These are phyloP conservation scores for Phlegmacium glaucopus DNA, from an alignment of 768 basidiomycete genomes.

Conservation along the genomic window DNA sequence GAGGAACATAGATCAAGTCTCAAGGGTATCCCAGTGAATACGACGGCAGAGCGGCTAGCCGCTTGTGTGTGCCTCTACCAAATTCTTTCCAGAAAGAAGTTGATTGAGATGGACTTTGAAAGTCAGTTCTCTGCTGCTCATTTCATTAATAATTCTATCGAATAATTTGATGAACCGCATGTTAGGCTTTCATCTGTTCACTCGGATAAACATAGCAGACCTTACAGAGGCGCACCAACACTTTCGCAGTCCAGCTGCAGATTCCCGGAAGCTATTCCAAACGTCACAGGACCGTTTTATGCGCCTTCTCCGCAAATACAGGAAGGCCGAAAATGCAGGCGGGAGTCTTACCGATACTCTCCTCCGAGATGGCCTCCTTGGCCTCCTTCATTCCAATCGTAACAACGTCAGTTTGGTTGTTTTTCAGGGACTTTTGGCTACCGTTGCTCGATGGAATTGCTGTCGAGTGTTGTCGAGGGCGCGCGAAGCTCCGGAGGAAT, in stretches of 20 bases:
- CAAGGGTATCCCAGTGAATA: background rate
- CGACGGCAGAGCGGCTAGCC: constrained; percentile 6
- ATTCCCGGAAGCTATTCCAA: constrained; percentile 4
- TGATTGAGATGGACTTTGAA: constrained; percentile 5
- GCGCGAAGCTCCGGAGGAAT: background rate
- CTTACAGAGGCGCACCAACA: constrained; percentile 4
- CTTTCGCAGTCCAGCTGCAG: constrained; percentile 7
- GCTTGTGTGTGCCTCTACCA: constrained; percentile 3
- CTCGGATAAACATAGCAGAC: background rate
- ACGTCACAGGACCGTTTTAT: constrained; percentile 11
- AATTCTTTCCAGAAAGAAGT: constrained; percentile 1
- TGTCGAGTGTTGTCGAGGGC: background rate
- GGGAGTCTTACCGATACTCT: background rate
- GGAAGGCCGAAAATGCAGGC: background rate
- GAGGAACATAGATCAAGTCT: background rate
- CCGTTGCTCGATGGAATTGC: background rate
- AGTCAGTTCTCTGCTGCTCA: background rate
- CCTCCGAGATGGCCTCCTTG: background rate
- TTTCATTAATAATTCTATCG: background rate
- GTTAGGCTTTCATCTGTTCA: constrained; percentile 6
- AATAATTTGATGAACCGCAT: no score
- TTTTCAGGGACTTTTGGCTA: background rate
- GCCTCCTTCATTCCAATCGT: background rate
- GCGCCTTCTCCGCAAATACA: constrained; percentile 4
- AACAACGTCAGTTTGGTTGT: background rate